Evolutionary conservation across 805 yeast species (phyloP).

Genomic region (Zygoascus biomembranicola): DNA sequence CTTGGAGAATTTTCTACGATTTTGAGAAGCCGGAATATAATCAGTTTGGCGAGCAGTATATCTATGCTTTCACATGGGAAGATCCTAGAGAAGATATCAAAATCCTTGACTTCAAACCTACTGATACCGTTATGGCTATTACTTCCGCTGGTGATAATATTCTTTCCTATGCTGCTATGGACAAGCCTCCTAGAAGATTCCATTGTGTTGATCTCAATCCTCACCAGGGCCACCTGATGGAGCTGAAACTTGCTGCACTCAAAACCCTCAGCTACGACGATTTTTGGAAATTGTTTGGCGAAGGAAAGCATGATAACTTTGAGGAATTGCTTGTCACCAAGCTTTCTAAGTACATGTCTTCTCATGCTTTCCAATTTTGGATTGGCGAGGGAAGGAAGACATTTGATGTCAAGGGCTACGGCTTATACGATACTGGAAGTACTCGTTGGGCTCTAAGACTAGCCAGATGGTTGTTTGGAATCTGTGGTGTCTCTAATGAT

Average conservation of each 20-base stretch:
- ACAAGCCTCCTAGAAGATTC: slow-evolving; percentile 64
- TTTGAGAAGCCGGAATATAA: slow-evolving; percentile 58
- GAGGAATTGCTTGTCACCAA: slow-evolving; percentile 43
- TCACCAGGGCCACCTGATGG: slow-evolving; percentile 70
- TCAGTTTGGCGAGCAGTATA: slow-evolving; percentile 71
- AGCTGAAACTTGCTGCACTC: slow-evolving; percentile 67
- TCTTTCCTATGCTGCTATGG: slow-evolving; percentile 61
- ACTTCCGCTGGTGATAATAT: slow-evolving; percentile 85
- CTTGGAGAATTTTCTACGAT: slow-evolving; percentile 75
- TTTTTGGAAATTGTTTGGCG: slow-evolving; percentile 70
- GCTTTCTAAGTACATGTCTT: slow-evolving; percentile 63
- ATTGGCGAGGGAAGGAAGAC: slow-evolving; percentile 50
- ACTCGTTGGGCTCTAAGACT: slow-evolving; percentile 79
- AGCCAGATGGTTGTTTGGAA: slow-evolving; percentile 50
- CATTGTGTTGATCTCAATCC: slow-evolving; percentile 86
- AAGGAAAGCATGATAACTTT: slow-evolving; percentile 54
- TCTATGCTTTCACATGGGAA: slow-evolving; percentile 87
- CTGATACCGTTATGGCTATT: slow-evolving; percentile 71
- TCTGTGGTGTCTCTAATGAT: slow-evolving; percentile 40
- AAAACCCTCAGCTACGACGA: slow-evolving; percentile 47
- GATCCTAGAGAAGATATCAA: slow-evolving; percentile 75
- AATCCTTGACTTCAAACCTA: slow-evolving; percentile 49
- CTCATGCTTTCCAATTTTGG: slow-evolving; percentile 81
- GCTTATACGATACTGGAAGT: slow-evolving; percentile 68
- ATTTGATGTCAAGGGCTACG: slow-evolving; percentile 46